phyloP scores from a whole-genome alignment of 2,329 filamentous ascomycete species.

The Claviceps quebecensis region DNA sequence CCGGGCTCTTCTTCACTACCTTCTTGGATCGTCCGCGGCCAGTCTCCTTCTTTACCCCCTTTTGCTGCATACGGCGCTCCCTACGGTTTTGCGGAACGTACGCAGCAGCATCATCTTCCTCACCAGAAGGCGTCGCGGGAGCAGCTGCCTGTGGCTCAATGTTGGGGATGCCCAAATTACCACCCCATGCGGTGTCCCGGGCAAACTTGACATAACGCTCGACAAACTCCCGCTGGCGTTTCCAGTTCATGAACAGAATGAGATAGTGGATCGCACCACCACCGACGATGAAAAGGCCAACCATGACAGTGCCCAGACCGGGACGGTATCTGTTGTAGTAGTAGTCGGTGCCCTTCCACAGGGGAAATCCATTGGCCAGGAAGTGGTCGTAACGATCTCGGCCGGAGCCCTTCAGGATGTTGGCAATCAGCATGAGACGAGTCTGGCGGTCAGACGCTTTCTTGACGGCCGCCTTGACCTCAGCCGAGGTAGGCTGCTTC shows the following conservation, averaged over 20 bases:
- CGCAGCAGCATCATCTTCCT: conserved; percentile 35
- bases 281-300: conserved; percentile 67
- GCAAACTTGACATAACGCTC: conserved; percentile 85
- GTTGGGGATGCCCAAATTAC: conserved; percentile 59
- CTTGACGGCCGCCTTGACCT: conserved; percentile 69
- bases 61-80: conserved; percentile 80
- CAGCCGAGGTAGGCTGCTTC: conserved; percentile 57
- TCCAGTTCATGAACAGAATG: conserved; percentile 73
- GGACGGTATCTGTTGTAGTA: conserved; percentile 93
- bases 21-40: conserved; percentile 40
- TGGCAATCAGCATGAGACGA: conserved; percentile 68
- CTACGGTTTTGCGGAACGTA: conserved; percentile 60
- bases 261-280: conserved; percentile 83
- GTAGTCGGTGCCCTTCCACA: conserved; percentile 95
- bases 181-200: conserved; percentile 77
- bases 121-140: conserved; percentile 27
- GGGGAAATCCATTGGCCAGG: conserved; percentile 80
- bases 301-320: conserved; percentile 69
- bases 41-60: conserved; percentile 60
- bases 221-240: conserved; percentile 80
- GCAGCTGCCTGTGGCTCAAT: conserved; percentile 36
- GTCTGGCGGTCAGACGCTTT: conserved; percentile 71
- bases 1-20: conserved; percentile 20
- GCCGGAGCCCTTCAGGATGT: conserved; percentile 67
- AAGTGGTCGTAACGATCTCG: conserved; percentile 93